Evolutionary conservation across 805 yeast genomes (phyloP).

Genomic region (Crinitomyces ghanaensis): DNA sequence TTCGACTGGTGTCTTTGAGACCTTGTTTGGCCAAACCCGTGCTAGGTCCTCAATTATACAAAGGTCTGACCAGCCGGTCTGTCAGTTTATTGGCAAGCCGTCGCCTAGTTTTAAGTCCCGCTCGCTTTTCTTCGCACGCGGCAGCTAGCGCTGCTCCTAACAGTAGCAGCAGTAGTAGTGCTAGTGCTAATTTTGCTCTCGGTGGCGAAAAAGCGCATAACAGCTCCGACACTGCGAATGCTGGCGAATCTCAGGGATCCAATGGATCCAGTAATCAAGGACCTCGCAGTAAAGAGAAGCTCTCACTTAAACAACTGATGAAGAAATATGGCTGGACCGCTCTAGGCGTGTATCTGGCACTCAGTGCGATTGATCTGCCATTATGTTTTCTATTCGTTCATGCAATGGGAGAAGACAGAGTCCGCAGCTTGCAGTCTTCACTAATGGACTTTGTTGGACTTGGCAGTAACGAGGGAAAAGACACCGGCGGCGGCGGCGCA

Average conservation of each 20-base stretch:
- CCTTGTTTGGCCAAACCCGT: too few relatives aligned
- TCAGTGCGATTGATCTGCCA: conserved; percentile 73
- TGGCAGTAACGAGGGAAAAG: conserved; percentile 29
- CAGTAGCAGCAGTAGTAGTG: background rate
- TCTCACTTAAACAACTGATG: conserved; percentile 44
- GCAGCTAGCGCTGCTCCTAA: too few relatives aligned
- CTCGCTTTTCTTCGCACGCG: too few relatives aligned
- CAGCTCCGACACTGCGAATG: too few relatives aligned
- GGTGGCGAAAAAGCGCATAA: too few relatives aligned
- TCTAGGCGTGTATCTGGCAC: conserved; percentile 65
- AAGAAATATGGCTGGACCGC: conserved; percentile 90
- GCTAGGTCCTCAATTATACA: too few relatives aligned
- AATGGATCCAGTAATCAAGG: too few relatives aligned
- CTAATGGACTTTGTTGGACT: conserved; percentile 53
- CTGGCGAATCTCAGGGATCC: too few relatives aligned
- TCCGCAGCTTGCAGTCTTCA: conserved; percentile 52
- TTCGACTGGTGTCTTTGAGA: too few relatives aligned
- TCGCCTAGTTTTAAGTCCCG: too few relatives aligned
- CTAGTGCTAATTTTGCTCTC: background rate
- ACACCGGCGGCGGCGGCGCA: conserved; percentile 5
- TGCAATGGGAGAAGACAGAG: conserved; percentile 73
- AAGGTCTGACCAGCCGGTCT: too few relatives aligned
- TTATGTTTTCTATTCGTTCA: conserved; percentile 75
- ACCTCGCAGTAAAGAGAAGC: conserved; percentile 7
- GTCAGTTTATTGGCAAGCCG: too few relatives aligned